A percentile compares a stretch with the other conserved stretches of the same genome.
Conservation (phyloP, 495 filamentous ascomycete genomes). For the Penicillium malachiteum region DNA sequence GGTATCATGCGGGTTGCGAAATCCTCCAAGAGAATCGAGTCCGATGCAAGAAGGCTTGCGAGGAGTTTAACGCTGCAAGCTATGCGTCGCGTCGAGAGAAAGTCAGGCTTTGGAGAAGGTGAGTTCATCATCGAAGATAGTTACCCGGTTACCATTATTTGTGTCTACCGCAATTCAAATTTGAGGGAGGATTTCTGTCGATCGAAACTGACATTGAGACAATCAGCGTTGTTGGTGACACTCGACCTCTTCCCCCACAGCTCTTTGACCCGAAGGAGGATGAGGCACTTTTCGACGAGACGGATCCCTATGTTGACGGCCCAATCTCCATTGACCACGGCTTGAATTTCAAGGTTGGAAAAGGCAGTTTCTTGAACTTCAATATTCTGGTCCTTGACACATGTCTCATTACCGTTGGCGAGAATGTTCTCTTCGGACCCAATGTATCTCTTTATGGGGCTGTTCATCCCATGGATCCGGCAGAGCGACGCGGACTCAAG, state of each 20-base stretch:
- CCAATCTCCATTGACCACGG: conserved; percentile 76
- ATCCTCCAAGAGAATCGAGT: conserved; percentile 53
- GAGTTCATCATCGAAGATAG: conserved; percentile 23
- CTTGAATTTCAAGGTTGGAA: conserved; percentile 62
- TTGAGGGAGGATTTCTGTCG: neutral
- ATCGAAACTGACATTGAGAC: neutral
- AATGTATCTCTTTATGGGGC: conserved; percentile 67
- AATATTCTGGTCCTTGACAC: conserved; percentile 75
- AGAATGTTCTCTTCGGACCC: conserved; percentile 71
- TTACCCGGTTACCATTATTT: neutral
- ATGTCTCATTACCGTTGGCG: conserved; percentile 69
- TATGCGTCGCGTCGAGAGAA: conserved; percentile 51
- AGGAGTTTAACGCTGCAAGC: conserved; percentile 58
- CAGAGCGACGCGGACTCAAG: conserved; percentile 61
- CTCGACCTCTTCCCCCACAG: neutral
- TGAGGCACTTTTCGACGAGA: conserved; percentile 50
- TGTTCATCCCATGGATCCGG: conserved; percentile 70
- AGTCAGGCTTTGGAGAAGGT: conserved; percentile 71
- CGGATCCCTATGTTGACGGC: conserved; percentile 63
- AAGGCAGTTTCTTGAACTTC: conserved; percentile 70
- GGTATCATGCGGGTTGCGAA: conserved; percentile 52
- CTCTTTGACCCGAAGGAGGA: conserved; percentile 32
- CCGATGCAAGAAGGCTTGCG: conserved; percentile 56
- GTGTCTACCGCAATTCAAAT: neutral
- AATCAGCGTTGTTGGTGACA: conserved; percentile 11